Conservation (phyloP, 441 rosid genomes). For the Euphorbia schlechtendalii region DNA sequence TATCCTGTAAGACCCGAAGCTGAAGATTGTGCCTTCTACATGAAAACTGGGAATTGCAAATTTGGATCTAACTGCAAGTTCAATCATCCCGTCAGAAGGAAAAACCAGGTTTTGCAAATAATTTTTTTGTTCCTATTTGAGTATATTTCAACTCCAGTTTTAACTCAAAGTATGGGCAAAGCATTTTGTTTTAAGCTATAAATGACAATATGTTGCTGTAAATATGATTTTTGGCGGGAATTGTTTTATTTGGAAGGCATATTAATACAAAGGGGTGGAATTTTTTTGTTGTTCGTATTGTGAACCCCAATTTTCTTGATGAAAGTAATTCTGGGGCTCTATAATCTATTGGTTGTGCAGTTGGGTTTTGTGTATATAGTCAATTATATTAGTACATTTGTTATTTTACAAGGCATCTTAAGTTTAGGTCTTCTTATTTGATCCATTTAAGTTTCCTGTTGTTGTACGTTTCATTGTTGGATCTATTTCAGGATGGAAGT, state of each 20-base stretch:
- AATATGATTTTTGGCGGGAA: not conserved
- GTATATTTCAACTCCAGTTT: not conserved
- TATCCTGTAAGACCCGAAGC: slow-evolving; percentile 75
- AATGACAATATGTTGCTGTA: not conserved
- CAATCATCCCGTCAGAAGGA: slow-evolving; percentile 62
- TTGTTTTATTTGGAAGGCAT: slow-evolving; percentile 3
- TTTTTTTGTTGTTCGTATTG: not conserved
- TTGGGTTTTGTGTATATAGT: not conserved
- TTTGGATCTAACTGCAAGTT: slow-evolving; percentile 77
- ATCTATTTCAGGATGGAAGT: not conserved
- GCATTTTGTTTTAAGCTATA: not conserved
- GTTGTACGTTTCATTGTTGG: not conserved
- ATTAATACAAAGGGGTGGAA: not conserved
- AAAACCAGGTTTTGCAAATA: slow-evolving; percentile 39
- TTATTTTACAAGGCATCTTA: not conserved
- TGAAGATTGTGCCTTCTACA: slow-evolving; percentile 73
- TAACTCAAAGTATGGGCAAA: not conserved
- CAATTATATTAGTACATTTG: not conserved
- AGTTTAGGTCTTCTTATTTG: not conserved
- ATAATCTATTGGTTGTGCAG: not conserved
- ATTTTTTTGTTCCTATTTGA: not conserved
- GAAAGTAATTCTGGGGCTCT: slow-evolving; percentile 4
- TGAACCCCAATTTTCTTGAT: not conserved
- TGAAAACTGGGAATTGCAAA: slow-evolving; percentile 71
- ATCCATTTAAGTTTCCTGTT: not conserved